These are phyloP conservation scores for Exophiala mesophila DNA, from an alignment of 2,329 filamentous ascomycete genomes.

Conservation along the genomic window DNA sequence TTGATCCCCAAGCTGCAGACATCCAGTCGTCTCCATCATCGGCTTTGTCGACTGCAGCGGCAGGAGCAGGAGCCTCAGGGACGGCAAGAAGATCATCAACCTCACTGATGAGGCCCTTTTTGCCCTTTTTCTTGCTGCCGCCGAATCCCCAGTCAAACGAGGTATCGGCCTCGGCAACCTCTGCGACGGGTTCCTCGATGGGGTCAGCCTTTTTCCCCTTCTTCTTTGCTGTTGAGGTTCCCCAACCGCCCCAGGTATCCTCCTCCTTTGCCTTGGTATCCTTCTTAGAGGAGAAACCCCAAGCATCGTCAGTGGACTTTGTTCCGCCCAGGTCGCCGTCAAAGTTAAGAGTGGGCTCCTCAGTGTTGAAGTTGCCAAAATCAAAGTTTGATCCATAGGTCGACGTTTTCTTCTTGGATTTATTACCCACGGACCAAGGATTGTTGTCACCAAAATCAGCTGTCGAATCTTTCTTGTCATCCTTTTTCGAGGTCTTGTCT, in stretches of 20 bases:
- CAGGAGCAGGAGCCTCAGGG: conserved; percentile 29
- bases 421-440: conserved; percentile 37
- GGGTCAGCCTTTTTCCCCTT: conserved; percentile 37
- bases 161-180: conserved; percentile 10
- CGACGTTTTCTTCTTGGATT: conserved; percentile 35
- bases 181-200: conserved; percentile 17
- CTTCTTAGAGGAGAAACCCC: conserved; percentile 42
- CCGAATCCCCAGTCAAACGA: conserved; percentile 25
- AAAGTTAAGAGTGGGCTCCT: conserved; percentile 39
- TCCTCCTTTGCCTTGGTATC: conserved; percentile 43
- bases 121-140: conserved; percentile 40
- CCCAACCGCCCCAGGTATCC: conserved; percentile 31
- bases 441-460: conserved; percentile 30
- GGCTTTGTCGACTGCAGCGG: conserved; percentile 26
- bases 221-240: conserved; percentile 41
- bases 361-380: conserved; percentile 39
- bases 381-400: conserved; percentile 35
- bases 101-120: conserved; percentile 31
- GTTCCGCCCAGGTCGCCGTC: conserved; percentile 43
- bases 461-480: conserved; percentile 27
- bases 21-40: conserved; percentile 37
- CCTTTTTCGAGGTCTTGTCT: conserved; percentile 25
- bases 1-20: conserved; percentile 29
- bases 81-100: conserved; percentile 29
- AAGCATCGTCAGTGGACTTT: conserved; percentile 36